Evolutionary conservation across 768 basidiomycete species (phyloP).

Genomic region (Phlebiopsis gigantea): DNA sequence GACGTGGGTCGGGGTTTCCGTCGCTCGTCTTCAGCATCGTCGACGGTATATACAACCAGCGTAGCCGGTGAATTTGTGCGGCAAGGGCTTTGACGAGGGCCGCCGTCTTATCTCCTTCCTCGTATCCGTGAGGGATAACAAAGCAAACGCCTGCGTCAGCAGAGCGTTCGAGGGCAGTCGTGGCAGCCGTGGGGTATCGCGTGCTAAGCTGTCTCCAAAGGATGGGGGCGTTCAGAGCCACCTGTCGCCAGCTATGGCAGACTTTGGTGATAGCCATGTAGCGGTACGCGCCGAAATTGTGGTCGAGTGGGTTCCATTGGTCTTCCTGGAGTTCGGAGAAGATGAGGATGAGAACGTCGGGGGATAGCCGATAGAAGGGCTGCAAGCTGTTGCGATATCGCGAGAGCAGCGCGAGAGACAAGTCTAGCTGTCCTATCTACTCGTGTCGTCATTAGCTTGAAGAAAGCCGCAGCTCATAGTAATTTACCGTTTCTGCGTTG

Average conservation of each 20-base stretch:
- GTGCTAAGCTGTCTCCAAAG: constrained; percentile 25
- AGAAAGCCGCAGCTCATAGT: not conserved
- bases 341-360: constrained; percentile 22
- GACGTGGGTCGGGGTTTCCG: constrained; percentile 13
- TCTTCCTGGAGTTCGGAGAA: constrained; percentile 18
- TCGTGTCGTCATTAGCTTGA: not conserved
- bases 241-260: constrained; percentile 21
- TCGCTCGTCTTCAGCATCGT: constrained; percentile 15
- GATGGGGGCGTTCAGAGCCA: constrained; percentile 17
- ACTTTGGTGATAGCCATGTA: constrained; percentile 21
- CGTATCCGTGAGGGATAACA: constrained; percentile 12
- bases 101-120: constrained; percentile 11
- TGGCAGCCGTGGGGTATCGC: constrained; percentile 18
- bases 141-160: constrained; percentile 21
- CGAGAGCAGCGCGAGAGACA: constrained; percentile 20
- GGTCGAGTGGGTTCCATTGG: constrained; percentile 13
- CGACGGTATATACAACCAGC: constrained; percentile 21
- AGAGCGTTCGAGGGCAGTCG: constrained; percentile 23
- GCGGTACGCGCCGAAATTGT: constrained; percentile 18
- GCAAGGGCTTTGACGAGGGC: constrained; percentile 15
- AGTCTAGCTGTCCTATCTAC: constrained; percentile 21
- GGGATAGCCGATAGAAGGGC: constrained; percentile 20
- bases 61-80: constrained; percentile 19
- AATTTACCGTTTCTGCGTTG: constrained; percentile 7
- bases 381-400: constrained; percentile 24